These are phyloP conservation scores for Alternaria tenuissima DNA, from an alignment of 2,329 filamentous ascomycete species.

Conservation along the genomic window DNA sequence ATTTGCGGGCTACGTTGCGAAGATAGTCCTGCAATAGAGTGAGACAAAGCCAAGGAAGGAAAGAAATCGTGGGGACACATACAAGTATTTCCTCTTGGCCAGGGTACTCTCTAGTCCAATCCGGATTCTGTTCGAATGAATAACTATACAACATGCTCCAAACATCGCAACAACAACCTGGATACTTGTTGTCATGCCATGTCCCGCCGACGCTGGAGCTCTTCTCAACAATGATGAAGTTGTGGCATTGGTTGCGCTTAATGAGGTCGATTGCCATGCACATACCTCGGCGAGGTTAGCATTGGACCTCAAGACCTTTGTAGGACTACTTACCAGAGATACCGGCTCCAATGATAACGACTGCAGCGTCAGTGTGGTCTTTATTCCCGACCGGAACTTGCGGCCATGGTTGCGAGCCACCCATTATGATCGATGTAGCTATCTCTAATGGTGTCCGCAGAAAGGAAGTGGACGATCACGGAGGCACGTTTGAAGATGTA, in stretches of 20 bases:
- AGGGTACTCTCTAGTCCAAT: slow-evolving; percentile 66
- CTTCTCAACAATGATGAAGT: slow-evolving; percentile 67
- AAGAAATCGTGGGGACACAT: slow-evolving; percentile 9
- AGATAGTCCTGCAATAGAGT: slow-evolving; percentile 57
- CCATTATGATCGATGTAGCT: slow-evolving; percentile 41
- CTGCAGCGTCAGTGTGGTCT: slow-evolving; percentile 61
- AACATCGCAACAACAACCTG: slow-evolving; percentile 65
- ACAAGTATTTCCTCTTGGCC: slow-evolving; percentile 68
- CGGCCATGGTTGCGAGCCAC: slow-evolving; percentile 55
- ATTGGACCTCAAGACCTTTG: no score
- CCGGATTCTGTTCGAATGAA: slow-evolving; percentile 67
- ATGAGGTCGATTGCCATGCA: slow-evolving; percentile 67
- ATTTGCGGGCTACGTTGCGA: slow-evolving; percentile 61
- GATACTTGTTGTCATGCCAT: slow-evolving; percentile 66
- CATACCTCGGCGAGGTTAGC: slow-evolving; percentile 51
- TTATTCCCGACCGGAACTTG: slow-evolving; percentile 58
- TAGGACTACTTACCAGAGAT: slow-evolving; percentile 55
- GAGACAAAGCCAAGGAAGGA: not conserved
- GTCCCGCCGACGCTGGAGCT: slow-evolving; percentile 62
- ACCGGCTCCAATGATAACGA: slow-evolving; percentile 66
- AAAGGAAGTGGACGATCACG: not conserved
- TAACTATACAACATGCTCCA: slow-evolving; percentile 66
- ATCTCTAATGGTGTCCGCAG: not conserved
- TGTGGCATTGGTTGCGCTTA: slow-evolving; percentile 59
- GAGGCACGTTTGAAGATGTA: not conserved